These are phyloP conservation scores for Ophiostoma ulmi DNA, from an alignment of 2,329 filamentous ascomycete species.

Conservation along the genomic window DNA sequence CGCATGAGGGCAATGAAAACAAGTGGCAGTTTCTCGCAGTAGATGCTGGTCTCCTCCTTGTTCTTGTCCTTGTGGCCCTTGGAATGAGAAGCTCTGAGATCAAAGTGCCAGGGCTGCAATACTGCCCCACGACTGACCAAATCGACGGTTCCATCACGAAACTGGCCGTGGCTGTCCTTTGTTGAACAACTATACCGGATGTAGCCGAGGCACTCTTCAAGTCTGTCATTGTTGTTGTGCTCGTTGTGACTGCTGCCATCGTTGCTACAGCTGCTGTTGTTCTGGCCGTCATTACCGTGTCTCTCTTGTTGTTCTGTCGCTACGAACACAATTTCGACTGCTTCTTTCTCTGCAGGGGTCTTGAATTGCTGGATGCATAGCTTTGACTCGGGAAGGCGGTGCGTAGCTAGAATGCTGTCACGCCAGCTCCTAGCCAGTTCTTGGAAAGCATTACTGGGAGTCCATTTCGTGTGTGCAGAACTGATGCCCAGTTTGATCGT, in stretches of 20 bases:
- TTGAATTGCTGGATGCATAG: neutral
- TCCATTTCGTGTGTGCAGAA: neutral
- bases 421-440: slow-evolving; percentile 8
- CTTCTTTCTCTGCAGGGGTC: no score
- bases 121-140: neutral
- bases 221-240: no score
- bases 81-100: neutral
- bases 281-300: no score
- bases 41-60: neutral
- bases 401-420: neutral
- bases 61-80: neutral
- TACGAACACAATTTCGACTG: no score
- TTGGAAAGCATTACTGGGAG: neutral
- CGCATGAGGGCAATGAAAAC: slow-evolving; percentile 8
- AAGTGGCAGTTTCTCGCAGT: slow-evolving; percentile 5
- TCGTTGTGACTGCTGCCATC: no score
- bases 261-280: no score
- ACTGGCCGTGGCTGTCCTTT: neutral
- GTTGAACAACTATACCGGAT: no score
- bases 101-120: slow-evolving; percentile 13
- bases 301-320: no score
- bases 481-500: slow-evolving; percentile 10
- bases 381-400: neutral
- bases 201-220: no score
- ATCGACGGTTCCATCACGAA: neutral